Evolutionary conservation across 2,329 filamentous ascomycete species (phyloP).

Genomic region (Trichoderma atrobrunneum): DNA sequence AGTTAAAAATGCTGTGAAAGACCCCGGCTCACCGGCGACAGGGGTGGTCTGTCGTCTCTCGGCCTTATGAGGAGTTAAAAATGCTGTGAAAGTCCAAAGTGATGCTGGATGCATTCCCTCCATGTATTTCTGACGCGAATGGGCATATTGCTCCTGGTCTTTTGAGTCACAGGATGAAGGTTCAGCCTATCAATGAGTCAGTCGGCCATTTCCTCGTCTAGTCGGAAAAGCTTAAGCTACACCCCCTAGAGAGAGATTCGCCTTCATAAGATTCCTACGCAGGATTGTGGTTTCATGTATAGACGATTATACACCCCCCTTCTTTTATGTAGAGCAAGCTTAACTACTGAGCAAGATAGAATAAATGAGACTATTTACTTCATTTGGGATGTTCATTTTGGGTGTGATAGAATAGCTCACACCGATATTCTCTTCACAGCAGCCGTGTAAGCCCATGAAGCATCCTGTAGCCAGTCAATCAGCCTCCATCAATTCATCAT

Average conservation of each 20-base stretch:
- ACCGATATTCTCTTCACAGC: background rate
- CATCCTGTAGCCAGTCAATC: background rate
- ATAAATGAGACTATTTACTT: background rate
- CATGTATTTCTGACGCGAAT: background rate
- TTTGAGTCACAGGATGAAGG: background rate
- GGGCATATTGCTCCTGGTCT: fast-evolving
- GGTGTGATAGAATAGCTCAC: background rate
- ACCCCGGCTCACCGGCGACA: too few relatives aligned
- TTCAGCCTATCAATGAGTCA: background rate
- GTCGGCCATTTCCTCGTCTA: background rate
- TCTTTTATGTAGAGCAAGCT: background rate
- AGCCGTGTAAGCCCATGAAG: background rate
- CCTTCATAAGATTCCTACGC: background rate
- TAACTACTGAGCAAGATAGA: background rate
- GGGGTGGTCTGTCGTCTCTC: background rate
- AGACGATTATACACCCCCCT: background rate
- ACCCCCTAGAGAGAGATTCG: background rate
- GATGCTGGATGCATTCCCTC: too few relatives aligned
- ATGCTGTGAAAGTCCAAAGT: background rate
- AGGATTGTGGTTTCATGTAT: background rate
- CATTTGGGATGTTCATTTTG: background rate
- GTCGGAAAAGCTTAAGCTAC: background rate
- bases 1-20: too few relatives aligned
- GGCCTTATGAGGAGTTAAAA: background rate
- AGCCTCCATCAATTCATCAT: background rate